These are phyloP conservation scores for Nicotiana tabacum DNA, from an alignment of 257 asterid species.

Conservation along the genomic window DNA sequence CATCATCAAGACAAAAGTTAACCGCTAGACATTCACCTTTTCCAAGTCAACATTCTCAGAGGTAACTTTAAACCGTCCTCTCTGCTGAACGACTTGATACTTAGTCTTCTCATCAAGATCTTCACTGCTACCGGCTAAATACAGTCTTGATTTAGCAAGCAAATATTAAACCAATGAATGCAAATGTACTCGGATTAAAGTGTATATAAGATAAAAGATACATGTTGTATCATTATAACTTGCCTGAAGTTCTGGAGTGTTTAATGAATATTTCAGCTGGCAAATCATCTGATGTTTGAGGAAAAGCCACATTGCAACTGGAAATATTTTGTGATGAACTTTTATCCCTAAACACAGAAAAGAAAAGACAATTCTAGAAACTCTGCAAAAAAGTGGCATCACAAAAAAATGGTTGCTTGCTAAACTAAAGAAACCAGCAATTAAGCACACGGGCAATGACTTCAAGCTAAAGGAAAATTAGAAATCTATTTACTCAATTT, in stretches of 20 bases:
- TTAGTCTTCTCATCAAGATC: constrained; percentile 77
- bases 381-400: background rate
- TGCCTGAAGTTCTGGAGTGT: constrained; percentile 63
- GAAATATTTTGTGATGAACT: constrained; percentile 36
- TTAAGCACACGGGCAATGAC: background rate
- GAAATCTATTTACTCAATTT: background rate
- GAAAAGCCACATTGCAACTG: constrained; percentile 29
- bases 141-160: background rate
- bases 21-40: constrained; percentile 34
- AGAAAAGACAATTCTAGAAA: constrained; percentile 6
- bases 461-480: background rate
- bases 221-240: constrained; percentile 16
- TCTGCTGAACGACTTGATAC: constrained; percentile 78
- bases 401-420: background rate
- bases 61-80: constrained; percentile 94
- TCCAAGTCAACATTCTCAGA: constrained; percentile 80
- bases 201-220: background rate
- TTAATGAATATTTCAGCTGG: constrained; percentile 41
- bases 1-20: background rate
- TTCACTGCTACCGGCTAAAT: constrained; percentile 53
- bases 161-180: constrained; percentile 5
- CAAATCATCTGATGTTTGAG: constrained; percentile 29
- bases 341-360: constrained; percentile 38
- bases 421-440: background rate
- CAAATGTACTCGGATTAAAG: background rate